Evolutionary conservation across 352 stramenopile genomes (phyloP).

Genomic region (Hyaloperonospora arabidopsidis): DNA sequence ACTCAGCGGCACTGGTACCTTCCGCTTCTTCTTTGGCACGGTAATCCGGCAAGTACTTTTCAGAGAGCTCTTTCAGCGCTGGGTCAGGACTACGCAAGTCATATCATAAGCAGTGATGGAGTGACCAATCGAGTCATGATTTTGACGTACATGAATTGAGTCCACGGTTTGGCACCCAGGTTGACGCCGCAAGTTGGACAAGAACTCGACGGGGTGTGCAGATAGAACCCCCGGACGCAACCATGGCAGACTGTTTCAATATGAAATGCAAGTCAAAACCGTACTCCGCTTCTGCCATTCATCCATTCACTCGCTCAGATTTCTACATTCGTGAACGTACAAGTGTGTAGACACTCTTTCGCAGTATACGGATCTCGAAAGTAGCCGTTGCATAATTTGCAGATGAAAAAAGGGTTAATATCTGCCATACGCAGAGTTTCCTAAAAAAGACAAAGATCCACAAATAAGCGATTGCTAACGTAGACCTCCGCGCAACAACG

Average conservation of each 20-base stretch:
- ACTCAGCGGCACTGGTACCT: slow-evolving; percentile 18
- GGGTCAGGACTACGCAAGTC: slow-evolving; percentile 35
- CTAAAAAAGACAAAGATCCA: slow-evolving; percentile 20
- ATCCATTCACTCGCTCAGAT: too few species aligned
- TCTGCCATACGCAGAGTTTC: slow-evolving; percentile 37
- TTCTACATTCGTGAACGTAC: too few species aligned
- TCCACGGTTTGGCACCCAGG: slow-evolving; percentile 47
- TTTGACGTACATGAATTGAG: slow-evolving; percentile 40
- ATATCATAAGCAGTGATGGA: neutral
- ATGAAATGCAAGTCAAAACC: neutral
- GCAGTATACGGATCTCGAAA: slow-evolving; percentile 61
- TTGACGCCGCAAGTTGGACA: slow-evolving; percentile 44
- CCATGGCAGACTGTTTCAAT: slow-evolving; percentile 49
- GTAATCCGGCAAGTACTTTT: slow-evolving; percentile 45
- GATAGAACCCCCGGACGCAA: slow-evolving; percentile 48
- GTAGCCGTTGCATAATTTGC: slow-evolving; percentile 61
- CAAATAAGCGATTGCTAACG: slow-evolving; percentile 3
- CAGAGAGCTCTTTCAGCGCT: slow-evolving; percentile 43
- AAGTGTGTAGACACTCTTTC: slow-evolving; percentile 75
- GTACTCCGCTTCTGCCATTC: neutral
- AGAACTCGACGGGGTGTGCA: slow-evolving; percentile 20
- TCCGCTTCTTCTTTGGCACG: slow-evolving; percentile 32
- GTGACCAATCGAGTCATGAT: neutral
- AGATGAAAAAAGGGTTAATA: slow-evolving; percentile 56
- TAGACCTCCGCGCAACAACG: neutral